Evolutionary conservation across 768 basidiomycete genomes (phyloP).

Genomic region (Kwoniella mangroviensis): DNA sequence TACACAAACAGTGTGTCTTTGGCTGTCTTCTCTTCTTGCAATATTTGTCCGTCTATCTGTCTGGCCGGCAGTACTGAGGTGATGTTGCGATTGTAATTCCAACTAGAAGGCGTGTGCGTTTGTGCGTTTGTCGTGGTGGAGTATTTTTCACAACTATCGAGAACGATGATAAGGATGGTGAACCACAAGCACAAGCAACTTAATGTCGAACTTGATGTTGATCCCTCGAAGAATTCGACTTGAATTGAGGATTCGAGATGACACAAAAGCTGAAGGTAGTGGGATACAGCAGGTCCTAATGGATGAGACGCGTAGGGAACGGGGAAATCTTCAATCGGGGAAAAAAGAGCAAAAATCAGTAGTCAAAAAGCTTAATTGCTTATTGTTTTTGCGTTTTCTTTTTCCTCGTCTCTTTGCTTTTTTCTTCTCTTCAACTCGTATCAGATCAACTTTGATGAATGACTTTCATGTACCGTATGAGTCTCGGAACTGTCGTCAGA

Average conservation of each 20-base stretch:
- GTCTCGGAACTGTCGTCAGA: not conserved
- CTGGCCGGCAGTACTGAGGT: not conserved
- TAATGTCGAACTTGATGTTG: not conserved
- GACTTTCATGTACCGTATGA: not conserved
- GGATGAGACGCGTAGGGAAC: constrained; percentile 1
- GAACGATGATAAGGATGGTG: not conserved
- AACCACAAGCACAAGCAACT: not conserved
- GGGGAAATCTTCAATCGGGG: not conserved
- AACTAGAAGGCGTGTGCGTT: not conserved
- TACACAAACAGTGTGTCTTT: not conserved
- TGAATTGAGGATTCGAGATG: no score
- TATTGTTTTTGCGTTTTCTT: not conserved
- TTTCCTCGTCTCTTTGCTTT: not conserved
- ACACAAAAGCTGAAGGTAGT: no score
- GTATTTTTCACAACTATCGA: not conserved
- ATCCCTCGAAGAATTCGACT: not conserved
- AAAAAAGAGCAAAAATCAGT: not conserved
- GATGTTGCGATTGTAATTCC: not conserved
- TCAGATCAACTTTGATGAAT: not conserved
- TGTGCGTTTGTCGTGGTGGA: not conserved
- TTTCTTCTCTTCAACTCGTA: no score
- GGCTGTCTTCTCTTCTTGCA: not conserved
- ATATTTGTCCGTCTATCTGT: not conserved
- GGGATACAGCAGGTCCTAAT: not conserved
- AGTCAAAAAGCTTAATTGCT: constrained; percentile 1